Percentiles rank a stretch among this genome's conserved stretches.
Evolutionary conservation across 163 green algal genomes (phyloP).

Genomic region (Smithsoniella earleae): DNA sequence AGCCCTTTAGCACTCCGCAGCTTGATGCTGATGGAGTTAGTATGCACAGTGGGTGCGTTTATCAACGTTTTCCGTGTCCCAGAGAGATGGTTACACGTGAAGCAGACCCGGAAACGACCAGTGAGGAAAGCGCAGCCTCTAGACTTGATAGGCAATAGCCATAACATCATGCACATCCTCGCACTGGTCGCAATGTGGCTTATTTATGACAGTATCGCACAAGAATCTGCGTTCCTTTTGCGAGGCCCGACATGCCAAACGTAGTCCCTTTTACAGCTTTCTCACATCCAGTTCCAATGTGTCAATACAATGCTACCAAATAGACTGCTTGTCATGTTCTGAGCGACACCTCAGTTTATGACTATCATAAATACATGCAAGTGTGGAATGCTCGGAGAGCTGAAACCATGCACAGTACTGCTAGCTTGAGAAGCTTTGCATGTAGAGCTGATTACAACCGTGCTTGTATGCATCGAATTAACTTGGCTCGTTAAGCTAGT

Average conservation of each 20-base stretch:
- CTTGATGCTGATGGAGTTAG: neutral
- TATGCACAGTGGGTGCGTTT: neutral
- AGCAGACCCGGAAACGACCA: neutral
- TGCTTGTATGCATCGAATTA: too few relatives aligned
- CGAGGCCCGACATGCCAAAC: neutral
- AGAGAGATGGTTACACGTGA: slow-evolving; percentile 1
- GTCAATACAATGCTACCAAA: too few relatives aligned
- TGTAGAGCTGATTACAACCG: too few relatives aligned
- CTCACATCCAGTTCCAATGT: neutral
- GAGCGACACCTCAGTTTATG: too few relatives aligned
- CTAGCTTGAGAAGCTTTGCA: too few relatives aligned
- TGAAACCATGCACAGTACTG: too few relatives aligned
- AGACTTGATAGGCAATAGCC: slow-evolving; percentile 14
- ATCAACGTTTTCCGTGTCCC: neutral
- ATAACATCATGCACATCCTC: slow-evolving; percentile 28
- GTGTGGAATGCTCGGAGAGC: too few relatives aligned
- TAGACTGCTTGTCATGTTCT: too few relatives aligned
- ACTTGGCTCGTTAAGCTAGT: too few relatives aligned
- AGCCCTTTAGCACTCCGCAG: neutral
- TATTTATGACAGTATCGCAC: neutral
- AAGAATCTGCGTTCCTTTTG: neutral
- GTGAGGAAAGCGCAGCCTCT: neutral
- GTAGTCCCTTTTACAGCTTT: neutral
- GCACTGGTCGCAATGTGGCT: neutral
- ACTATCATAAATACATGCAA: too few relatives aligned